Evolutionary conservation across 257 asterid genomes (phyloP).

Genomic region (Ilex aquifolium): DNA sequence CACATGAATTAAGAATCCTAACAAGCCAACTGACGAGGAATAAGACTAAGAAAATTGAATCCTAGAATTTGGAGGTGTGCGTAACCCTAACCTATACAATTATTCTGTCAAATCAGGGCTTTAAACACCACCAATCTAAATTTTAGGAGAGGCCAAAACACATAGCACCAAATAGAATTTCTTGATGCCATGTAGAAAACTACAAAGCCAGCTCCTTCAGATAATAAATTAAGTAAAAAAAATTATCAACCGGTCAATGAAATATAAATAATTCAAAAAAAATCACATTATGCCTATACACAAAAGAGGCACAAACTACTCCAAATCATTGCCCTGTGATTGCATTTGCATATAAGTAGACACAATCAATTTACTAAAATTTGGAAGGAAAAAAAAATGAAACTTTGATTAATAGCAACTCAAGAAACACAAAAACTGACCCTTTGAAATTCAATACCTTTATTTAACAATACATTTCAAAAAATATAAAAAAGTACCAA

Average conservation of each 20-base stretch:
- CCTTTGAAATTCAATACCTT: not conserved
- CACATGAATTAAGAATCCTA: too few relatives aligned
- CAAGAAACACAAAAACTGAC: too few relatives aligned
- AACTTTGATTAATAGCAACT: too few relatives aligned
- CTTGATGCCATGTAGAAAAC: conserved; percentile 1
- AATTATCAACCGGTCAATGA: too few relatives aligned
- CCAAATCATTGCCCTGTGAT: too few relatives aligned
- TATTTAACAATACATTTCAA: not conserved
- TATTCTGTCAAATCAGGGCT: conserved; percentile 24
- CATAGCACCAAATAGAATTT: conserved; percentile 4
- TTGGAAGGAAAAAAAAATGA: not conserved
- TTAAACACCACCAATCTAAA: conserved; percentile 35
- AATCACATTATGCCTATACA: too few relatives aligned
- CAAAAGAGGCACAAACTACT: too few relatives aligned
- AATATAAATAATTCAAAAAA: too few relatives aligned
- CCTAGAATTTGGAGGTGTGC: conserved; percentile 26
- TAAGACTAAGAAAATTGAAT: too few relatives aligned
- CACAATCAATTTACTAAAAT: not conserved
- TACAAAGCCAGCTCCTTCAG: not conserved
- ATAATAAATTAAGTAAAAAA: not conserved
- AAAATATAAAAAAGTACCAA: not conserved
- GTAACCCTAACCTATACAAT: conserved; percentile 30
- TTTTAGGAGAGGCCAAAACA: conserved; percentile 28
- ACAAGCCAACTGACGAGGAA: too few relatives aligned
- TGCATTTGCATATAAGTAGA: not conserved